A percentile compares a stretch with the other conserved stretches of the same genome.
phyloP scores from a whole-genome alignment of 768 basidiomycete species.

The Tephrocybe sp. region DNA sequence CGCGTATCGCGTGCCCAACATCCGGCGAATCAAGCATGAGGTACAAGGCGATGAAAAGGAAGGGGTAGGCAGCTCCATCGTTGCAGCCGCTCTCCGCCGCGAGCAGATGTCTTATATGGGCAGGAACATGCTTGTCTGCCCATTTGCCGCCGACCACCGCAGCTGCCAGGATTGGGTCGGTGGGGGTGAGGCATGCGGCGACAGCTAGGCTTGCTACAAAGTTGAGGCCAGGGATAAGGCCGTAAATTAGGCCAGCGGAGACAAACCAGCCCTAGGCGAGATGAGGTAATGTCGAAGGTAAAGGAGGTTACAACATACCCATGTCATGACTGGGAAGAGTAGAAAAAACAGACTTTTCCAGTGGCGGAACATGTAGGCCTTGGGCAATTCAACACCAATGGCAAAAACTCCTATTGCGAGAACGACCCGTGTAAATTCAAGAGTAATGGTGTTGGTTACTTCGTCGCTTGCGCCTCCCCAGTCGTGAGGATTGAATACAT shows the following conservation, averaged over 20 bases:
- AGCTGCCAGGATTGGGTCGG: conserved; percentile 91
- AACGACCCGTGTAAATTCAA: conserved; percentile 90
- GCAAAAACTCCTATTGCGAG: conserved; percentile 97
- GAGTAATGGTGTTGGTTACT: conserved; percentile 69
- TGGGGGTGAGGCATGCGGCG: conserved; percentile 91
- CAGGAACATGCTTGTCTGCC: conserved; percentile 95
- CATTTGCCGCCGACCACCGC: conserved; percentile 95
- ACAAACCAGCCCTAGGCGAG: conserved; percentile 84
- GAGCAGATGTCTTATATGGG: conserved; percentile 64
- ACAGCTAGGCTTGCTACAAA: conserved; percentile 90
- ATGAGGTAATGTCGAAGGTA: conserved; percentile 2
- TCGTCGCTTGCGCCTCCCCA: conserved; percentile 59
- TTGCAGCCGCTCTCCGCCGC: conserved; percentile 90
- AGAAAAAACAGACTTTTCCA: conserved; percentile 89
- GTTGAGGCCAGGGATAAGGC: conserved; percentile 82
- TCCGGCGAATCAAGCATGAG: conserved; percentile 65
- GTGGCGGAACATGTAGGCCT: conserved; percentile 91
- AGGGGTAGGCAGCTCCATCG: conserved; percentile 96
- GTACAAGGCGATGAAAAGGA: conserved; percentile 87
- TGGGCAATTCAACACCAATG: conserved; percentile 95
- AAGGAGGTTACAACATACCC: conserved; percentile 47
- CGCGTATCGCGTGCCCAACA: conserved; percentile 62
- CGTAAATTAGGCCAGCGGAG: conserved; percentile 87
- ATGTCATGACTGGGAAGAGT: conserved; percentile 79
- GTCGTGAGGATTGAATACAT: conserved; percentile 76